Percentiles rank a stretch among this genome's conserved stretches.
Conservation (phyloP, 2,329 filamentous ascomycete species). For the Ustilaginoidea virens region DNA sequence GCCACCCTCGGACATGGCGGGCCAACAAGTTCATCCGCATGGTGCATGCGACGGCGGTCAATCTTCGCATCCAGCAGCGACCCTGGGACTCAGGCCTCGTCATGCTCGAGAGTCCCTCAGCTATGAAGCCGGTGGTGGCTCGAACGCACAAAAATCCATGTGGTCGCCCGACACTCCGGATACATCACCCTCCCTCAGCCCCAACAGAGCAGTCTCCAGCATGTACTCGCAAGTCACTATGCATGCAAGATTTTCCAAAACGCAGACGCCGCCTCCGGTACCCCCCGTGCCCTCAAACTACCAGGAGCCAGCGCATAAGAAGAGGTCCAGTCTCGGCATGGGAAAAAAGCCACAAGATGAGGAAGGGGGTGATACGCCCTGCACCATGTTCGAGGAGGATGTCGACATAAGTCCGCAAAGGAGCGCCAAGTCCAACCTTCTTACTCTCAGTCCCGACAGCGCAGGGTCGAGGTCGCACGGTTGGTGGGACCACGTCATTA, state of each 20-base stretch:
- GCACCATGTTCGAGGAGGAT: constrained; percentile 59
- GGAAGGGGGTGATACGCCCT: constrained; percentile 40
- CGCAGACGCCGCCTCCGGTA: constrained; percentile 44
- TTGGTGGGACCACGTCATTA: constrained; percentile 67
- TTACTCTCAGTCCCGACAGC: constrained; percentile 26
- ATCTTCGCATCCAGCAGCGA: too few species aligned
- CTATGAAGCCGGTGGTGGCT: too few species aligned
- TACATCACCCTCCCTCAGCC: constrained; percentile 24
- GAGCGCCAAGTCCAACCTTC: constrained; percentile 21
- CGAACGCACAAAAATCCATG: constrained; percentile 22
- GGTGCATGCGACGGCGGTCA: constrained; percentile 26
- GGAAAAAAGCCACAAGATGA: constrained; percentile 21
- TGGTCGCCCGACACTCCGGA: constrained; percentile 50
- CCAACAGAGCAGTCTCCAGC: constrained; percentile 35
- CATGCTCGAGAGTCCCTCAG: too few species aligned
- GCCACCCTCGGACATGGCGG: constrained; percentile 26
- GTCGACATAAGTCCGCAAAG: constrained; percentile 26
- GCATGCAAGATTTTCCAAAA: constrained; percentile 13
- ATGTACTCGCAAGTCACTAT: constrained; percentile 43
- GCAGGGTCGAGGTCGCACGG: constrained; percentile 46
- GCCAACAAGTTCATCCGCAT: constrained; percentile 28
- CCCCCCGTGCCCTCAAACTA: constrained; percentile 37
- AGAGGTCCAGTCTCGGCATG: constrained; percentile 21
- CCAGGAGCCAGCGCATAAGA: constrained; percentile 15
- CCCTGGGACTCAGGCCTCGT: too few species aligned